Percentiles rank a stretch among this genome's conserved stretches.
Evolutionary conservation across 192 early-diverging fungal species (phyloP).

Genomic region (Spinellus fusiger): DNA sequence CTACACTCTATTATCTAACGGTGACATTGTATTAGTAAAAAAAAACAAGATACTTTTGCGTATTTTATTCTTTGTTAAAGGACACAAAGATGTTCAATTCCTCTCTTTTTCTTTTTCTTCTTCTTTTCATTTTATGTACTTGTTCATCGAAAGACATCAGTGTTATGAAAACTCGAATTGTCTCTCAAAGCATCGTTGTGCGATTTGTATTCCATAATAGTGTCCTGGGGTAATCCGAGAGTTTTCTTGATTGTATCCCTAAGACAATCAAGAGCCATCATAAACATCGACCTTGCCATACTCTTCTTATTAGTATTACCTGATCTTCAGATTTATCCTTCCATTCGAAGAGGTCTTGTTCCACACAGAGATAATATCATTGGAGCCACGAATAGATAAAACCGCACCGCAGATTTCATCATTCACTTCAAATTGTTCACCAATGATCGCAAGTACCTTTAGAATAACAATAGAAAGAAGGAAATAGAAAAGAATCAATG

Average conservation of each 20-base stretch:
- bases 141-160: conserved; percentile 65
- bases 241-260: conserved; percentile 86
- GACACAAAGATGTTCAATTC: background rate
- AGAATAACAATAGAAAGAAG: background rate
- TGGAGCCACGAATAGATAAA: conserved; percentile 83
- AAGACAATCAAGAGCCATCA: background rate
- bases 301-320: conserved; percentile 35
- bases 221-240: conserved; percentile 79
- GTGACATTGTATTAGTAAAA: too few relatives aligned
- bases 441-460: conserved; percentile 78
- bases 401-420: conserved; percentile 91
- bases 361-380: conserved; percentile 96
- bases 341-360: conserved; percentile 82
- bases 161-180: conserved; percentile 81
- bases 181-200: conserved; percentile 85
- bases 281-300: background rate
- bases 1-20: too few relatives aligned
- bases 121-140: background rate
- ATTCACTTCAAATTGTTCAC: conserved; percentile 85
- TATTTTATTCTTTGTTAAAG: background rate
- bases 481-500: background rate
- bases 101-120: too few relatives aligned
- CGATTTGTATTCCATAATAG: conserved; percentile 93
- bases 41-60: too few relatives aligned
- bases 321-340: conserved; percentile 76